Percentiles rank a stretch among this genome's conserved stretches.
phyloP scores from a whole-genome alignment of 495 filamentous ascomycete genomes.

The Penicillium soppii region DNA sequence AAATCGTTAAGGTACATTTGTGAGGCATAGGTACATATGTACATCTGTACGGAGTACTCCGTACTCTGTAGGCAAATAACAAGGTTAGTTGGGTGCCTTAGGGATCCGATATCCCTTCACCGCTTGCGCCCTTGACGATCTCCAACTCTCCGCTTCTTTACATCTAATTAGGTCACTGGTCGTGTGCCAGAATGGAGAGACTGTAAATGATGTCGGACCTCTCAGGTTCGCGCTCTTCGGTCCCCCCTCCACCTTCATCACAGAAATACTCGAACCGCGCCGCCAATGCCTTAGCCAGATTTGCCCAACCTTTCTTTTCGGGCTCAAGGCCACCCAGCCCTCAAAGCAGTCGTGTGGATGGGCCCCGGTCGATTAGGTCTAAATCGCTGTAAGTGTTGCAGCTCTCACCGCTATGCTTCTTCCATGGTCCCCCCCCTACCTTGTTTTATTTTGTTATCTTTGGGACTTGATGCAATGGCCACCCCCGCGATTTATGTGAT shows the following conservation, averaged over 20 bases:
- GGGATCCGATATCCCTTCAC: conserved; percentile 14
- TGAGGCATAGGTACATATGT: not conserved
- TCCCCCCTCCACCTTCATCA: conserved; percentile 52
- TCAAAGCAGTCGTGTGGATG: conserved; percentile 39
- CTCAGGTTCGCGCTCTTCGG: conserved; percentile 34
- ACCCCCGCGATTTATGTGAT: conserved; percentile 11
- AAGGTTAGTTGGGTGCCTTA: conserved; percentile 1
- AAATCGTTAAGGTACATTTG: not conserved
- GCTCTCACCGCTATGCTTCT: conserved; percentile 20
- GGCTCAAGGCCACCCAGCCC: conserved; percentile 56
- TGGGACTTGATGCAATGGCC: not conserved
- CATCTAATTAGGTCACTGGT: conserved; percentile 23
- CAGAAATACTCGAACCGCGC: conserved; percentile 51
- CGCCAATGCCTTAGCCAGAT: conserved; percentile 54
- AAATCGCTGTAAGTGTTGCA: conserved; percentile 41
- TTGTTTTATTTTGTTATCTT: not conserved
- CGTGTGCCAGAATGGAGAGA: conserved; percentile 29
- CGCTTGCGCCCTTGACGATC: conserved; percentile 18
- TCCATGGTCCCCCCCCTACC: not conserved
- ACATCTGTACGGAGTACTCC: not conserved
- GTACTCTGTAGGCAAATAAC: not conserved
- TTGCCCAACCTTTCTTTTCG: conserved; percentile 58
- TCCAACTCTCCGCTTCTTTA: conserved; percentile 15
- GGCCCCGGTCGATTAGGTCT: conserved; percentile 39
- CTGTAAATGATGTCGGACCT: conserved; percentile 45